Conservation (phyloP, 2,329 filamentous ascomycete species). For the Arthrocladium fulminans region DNA sequence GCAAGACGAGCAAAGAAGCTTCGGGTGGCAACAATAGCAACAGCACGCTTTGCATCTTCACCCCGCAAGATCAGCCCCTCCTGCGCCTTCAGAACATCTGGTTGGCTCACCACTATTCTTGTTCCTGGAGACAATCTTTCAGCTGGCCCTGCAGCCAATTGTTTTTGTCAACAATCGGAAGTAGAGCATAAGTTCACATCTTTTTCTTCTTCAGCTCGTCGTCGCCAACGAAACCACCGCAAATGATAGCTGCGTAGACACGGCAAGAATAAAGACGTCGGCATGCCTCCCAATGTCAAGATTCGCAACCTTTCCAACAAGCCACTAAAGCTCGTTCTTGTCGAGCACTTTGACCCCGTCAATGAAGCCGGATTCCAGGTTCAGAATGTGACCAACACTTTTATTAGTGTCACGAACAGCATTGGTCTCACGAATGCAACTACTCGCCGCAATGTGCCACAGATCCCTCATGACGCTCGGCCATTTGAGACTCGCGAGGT, state of each 20-base stretch:
- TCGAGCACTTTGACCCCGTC: conserved; percentile 61
- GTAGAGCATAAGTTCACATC: not conserved
- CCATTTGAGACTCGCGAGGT: conserved; percentile 55
- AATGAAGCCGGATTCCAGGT: conserved; percentile 22
- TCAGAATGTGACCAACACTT: conserved; percentile 27
- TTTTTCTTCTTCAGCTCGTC: not conserved
- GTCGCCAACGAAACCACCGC: not conserved
- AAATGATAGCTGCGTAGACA: not conserved
- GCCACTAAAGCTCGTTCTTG: conserved; percentile 60
- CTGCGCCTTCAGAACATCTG: not conserved
- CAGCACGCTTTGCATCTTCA: too few relatives aligned
- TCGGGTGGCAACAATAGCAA: too few relatives aligned
- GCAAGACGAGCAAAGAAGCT: too few relatives aligned
- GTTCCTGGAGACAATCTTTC: not conserved
- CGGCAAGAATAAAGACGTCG: not conserved
- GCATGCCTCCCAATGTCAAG: conserved; percentile 46
- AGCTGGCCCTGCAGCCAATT: not conserved
- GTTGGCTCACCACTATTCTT: not conserved
- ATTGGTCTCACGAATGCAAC: conserved; percentile 38
- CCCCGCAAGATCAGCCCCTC: not conserved
- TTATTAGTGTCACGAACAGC: conserved; percentile 38
- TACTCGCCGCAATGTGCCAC: conserved; percentile 34
- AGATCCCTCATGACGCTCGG: conserved; percentile 47
- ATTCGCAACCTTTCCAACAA: conserved; percentile 75
- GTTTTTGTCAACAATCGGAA: not conserved